Percentiles rank a stretch among this genome's conserved stretches.
Evolutionary conservation across 345 rosid genomes (phyloP).

Genomic region (Syzygium aromaticum): DNA sequence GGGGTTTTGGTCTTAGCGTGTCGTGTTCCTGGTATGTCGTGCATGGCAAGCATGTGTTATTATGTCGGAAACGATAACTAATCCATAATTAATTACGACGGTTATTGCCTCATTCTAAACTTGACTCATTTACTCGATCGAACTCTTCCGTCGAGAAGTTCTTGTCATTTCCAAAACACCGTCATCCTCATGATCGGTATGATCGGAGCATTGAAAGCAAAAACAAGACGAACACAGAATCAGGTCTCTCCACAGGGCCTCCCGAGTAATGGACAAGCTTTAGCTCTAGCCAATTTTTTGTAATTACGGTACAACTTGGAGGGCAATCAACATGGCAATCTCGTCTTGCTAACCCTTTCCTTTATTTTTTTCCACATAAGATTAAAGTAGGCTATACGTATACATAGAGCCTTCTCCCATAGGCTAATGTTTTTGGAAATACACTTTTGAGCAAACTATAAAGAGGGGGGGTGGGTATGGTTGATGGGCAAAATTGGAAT

Average conservation of each 20-base stretch:
- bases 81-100: background rate
- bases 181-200: background rate
- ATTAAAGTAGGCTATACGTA: background rate
- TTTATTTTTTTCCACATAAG: background rate
- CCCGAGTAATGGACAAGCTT: background rate
- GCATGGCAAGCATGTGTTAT: background rate
- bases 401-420: background rate
- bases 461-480: background rate
- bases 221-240: background rate
- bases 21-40: too few relatives aligned
- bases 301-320: background rate
- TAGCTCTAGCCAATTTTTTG: background rate
- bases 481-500: background rate
- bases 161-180: background rate
- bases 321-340: background rate
- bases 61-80: background rate
- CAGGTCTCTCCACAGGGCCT: background rate
- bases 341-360: background rate
- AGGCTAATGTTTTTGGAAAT: background rate
- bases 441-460: background rate
- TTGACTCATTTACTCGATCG: background rate
- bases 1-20: rapidly evolving
- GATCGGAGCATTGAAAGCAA: background rate
- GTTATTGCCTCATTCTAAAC: rapidly evolving
- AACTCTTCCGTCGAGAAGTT: background rate